Evolutionary conservation across 2,329 filamentous ascomycete species (phyloP), one percentile per base, ranked within the genome.

Genomic region (Albifimbria verrucaria): DNA sequence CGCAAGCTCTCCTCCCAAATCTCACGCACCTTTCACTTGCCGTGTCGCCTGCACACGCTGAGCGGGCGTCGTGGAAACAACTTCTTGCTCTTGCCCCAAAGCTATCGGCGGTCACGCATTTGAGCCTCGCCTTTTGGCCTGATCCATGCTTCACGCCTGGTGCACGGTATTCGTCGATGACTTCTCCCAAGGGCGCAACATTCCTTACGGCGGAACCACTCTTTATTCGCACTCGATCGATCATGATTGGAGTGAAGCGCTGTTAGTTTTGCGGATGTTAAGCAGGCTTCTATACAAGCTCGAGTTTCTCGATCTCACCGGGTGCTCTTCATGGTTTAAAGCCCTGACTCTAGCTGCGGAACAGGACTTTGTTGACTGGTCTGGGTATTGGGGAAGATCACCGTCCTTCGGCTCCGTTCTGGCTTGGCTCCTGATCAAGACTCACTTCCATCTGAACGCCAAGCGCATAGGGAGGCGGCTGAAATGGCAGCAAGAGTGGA

Each of bases 81-180:
- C 74, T 87, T 4, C 69, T 87, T 22, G 59, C 73, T 2, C 65
- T 87, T n/a, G 76, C 81, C 0, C 64, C 71, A 11, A 81, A 79
- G 57, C 64, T 84, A 7, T 74, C 74, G 1, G 76, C 73, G 15
- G 67, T 87, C 39, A 87, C 83, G 2, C 82, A 87, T 59, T 71
- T 87, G 41, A 83, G 78, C 57, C 72, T 87, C 7, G 81, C 82
- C 17, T 80, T 79, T 62, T 87, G 84, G 84, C 83, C 84, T 1
- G 75, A 77, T 48, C 84, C 84, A 2, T 76, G 75, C 17, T 67
- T 83, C n/a, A 82, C 81, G 2, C 79, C 80, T 9, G 78, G 80
- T 57, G 76, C 81, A 7, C 76, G 73, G 53, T 71, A 71, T 23
- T 68, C 79, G 1, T 75, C 77, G 2, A 66, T 85, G 2, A 66